Base-by-base conservation (phyloP, 148 eudicot species). In the Rheum nobile region DNA sequence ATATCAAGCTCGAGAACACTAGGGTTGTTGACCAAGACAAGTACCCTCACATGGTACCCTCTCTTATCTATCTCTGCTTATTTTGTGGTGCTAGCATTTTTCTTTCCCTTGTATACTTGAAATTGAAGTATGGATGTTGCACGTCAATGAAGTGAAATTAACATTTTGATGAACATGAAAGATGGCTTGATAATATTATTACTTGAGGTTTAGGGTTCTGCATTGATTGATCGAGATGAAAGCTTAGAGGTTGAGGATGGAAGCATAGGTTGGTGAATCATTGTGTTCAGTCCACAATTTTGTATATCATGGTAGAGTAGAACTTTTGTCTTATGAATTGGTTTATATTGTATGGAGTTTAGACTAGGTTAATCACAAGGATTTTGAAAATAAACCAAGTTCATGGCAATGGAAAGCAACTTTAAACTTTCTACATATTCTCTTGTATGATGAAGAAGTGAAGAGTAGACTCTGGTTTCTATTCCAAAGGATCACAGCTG, bases 1-100 rank as follows among this genome's bases (percentile, higher is more conserved):
- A 93, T 78, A 91, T 93, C 71, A 93, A 93, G 88, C 92, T 93
- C 21, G 98, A 93, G 81, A 93, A 93, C 78, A 93, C 98, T 34
- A 83, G 91, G 87, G 98, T 93, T 81, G 98, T 91, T 72, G 98
- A 93, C 83, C 97, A 93, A 78, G 98, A 93, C 84, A 93, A 93
- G 84, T 93, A 89, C 75, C 98, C 98, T 61, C 98, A 93, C 77
- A 93, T 93, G 98, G 98, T 93, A 88, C 44, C 13, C 5, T 54
- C 59, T 76, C 68, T 8, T n/a, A 11, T 31, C 16, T 75, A 44
- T 68, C 1, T 4, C 42, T 37, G 43, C 26, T 28, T 28, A 4
- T n/a, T 4, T 71, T n/a, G n/a, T n/a, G n/a, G n/a, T n/a, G n/a
- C n/a, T n/a, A n/a, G n/a, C n/a, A n/a, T n/a, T 39, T 50, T 19